phyloP scores from a whole-genome alignment of 2,329 filamentous ascomycete species.

The Fusarium virguliforme region DNA sequence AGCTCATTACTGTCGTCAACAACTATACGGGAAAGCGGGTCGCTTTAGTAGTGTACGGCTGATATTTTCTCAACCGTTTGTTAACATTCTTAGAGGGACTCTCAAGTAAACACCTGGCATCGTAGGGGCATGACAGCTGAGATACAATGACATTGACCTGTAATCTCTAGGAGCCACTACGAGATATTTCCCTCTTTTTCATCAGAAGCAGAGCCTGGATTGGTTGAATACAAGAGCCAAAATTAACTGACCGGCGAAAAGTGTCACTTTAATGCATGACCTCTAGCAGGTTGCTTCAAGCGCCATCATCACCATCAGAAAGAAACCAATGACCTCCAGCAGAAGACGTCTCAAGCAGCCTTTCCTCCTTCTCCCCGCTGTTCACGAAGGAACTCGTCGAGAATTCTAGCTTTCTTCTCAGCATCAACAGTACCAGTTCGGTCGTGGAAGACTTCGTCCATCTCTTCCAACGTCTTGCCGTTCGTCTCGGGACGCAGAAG shows the following conservation, averaged over 20 bases:
- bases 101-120: not conserved
- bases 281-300: too few species aligned
- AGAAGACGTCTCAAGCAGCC: not conserved
- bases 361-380: not conserved
- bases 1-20: too few species aligned
- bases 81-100: too few species aligned
- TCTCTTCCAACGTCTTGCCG: slow-evolving; percentile 68
- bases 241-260: not conserved
- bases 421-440: slow-evolving; percentile 45
- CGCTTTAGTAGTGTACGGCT: too few species aligned
- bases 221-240: not conserved
- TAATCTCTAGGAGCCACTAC: not conserved
- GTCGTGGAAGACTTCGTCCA: slow-evolving; percentile 61
- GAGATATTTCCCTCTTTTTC: not conserved
- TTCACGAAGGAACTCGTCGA: not conserved
- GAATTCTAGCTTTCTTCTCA: slow-evolving; percentile 14
- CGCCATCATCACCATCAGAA: too few species aligned
- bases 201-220: not conserved
- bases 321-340: not conserved
- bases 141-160: not conserved
- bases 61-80: too few species aligned
- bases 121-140: not conserved
- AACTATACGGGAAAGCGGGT: too few species aligned
- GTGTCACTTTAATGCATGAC: too few species aligned
- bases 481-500: slow-evolving; percentile 72